Evolutionary conservation across 2,329 filamentous ascomycete genomes (phyloP), one percentile per base, ranked within the genome.

Genomic region (Xylaria sp.): DNA sequence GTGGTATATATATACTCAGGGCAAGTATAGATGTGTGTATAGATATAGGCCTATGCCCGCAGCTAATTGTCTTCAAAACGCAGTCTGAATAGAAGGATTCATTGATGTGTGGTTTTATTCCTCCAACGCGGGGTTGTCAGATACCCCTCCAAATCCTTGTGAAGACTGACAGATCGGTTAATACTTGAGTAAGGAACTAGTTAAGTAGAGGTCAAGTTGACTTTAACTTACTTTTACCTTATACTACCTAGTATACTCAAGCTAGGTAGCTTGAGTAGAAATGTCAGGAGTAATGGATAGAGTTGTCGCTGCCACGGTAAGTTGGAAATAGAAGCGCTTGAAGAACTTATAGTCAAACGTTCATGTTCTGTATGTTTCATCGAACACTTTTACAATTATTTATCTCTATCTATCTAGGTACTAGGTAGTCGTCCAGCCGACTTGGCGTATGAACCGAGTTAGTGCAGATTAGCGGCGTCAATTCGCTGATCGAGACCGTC

Each of bases 361-460:
- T 56, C 33, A 63, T n/a, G 8, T 18, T 5, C 12, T 41, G 23
- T 28, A 28, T 5, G 6, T 28, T 5, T 28, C 6, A 28, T 28
- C 6, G 28, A 28, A 55, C 36, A 28, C 49, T 33, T 62, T 33
- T 43, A 28, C 9, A 33, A 28, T 54, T 51, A 28, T 12, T 12
- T 54, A 33, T 33, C 2, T 36, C 13, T 36, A 25, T 39, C 18
- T 43, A 18, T 3, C 12, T 8, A 33, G 9, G 6, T 36, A 31
- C 7, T 31, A 36, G 33, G 33, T 36, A 7, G 33, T 36, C 33
- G 31, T 9, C 31, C 31, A 48, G 5, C 46, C 51, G 52, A 18
- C 58, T 66, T 69, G 58, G 64, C 54, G 20, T 15, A 48, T 54
- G 20, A 60, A 48, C 39, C 33, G 25, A 52, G 5, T 54, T 36